Evolutionary conservation across 148 eudicot species (phyloP), one percentile per base, ranked within the genome.

Genomic region (Rhododendron ovatum): DNA sequence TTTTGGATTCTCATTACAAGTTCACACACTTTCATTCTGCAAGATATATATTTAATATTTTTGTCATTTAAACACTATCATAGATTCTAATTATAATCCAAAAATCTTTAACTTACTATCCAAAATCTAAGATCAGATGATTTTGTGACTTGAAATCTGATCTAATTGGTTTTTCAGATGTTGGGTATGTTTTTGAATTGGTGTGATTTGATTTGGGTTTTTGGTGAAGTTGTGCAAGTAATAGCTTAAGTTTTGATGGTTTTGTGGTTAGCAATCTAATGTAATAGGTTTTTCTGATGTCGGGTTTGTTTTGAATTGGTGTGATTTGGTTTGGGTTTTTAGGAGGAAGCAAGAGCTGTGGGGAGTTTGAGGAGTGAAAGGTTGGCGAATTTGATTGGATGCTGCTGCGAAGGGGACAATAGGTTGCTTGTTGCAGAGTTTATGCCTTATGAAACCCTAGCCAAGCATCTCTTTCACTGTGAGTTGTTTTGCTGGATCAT

Each of bases 381-480:
- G 57, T 86, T 93, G 84, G 92, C 91, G 0, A 93, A 93, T 89
- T 88, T 93, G 80, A 89, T 93, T 26, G 96, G 96, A 30, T 93
- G 87, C 83, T 93, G 95, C 85, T 87, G 86, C 59, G 89, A 92
- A 82, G 94, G 93, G 9, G 93, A 93, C 37, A 91, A 93, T 82
- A 90, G 94, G 71, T 87, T 93, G 90, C 92, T 93, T 35, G 92
- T 93, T 41, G 94, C 95, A 20, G 94, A 93, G 85, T 93, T 88
- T 53, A 90, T 93, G 95, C 93, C 95, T 6, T 87, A 93, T 84
- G 95, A 93, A 26, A 93, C 95, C 28, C 91, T 93, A 1, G 94
- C 95, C 4, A 93, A 91, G 82, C 96, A 93, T 90, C 91, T 93
- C 7, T 93, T 93, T 61, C 96, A 93, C 87, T 93, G 96, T 93